Percentiles rank a stretch among this genome's conserved stretches.
These are phyloP conservation scores for Ramichloridium luteum DNA, from an alignment of 2,329 filamentous ascomycete species.

Conservation along the genomic window DNA sequence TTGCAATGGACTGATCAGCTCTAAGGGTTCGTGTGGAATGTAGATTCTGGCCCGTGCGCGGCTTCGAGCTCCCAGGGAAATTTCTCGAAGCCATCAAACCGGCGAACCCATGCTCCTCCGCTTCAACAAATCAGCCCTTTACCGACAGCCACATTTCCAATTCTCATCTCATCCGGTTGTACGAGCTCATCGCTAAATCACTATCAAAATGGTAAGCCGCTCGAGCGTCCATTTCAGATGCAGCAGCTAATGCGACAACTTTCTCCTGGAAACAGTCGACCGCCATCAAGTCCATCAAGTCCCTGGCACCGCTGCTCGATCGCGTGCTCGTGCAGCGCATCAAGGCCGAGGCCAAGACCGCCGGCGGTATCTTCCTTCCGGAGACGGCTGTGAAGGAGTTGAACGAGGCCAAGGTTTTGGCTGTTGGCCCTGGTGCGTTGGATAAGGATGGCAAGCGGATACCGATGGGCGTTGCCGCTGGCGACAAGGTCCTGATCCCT, in stretches of 20 bases:
- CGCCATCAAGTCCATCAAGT: conserved; percentile 87
- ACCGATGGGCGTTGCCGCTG: conserved; percentile 66
- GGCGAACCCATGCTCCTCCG: too few species aligned
- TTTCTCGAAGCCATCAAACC: too few species aligned
- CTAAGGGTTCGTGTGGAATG: too few species aligned
- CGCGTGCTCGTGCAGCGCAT: conserved; percentile 95
- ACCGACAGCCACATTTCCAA: too few species aligned
- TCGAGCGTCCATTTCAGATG: background rate
- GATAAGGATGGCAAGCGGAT: conserved; percentile 85
- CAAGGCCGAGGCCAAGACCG: conserved; percentile 94
- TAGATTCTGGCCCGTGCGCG: too few species aligned
- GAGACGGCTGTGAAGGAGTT: conserved; percentile 96
- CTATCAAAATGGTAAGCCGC: conserved; percentile 18
- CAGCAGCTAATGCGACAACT: conserved; percentile 10
- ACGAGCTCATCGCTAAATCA: background rate
- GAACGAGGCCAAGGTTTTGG: conserved; percentile 93
- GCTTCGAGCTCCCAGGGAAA: too few species aligned
- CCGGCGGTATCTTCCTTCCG: conserved; percentile 92
- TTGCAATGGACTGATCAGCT: too few species aligned
- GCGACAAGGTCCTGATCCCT: conserved; percentile 91
- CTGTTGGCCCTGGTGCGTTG: conserved; percentile 78
- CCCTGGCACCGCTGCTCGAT: conserved; percentile 90
- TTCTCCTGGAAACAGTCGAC: conserved; percentile 20
- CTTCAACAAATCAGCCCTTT: too few species aligned
- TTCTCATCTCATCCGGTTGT: too few species aligned